These are phyloP conservation scores for Eimeria tenella DNA, from an alignment of 169 alveolate species.

Conservation along the genomic window DNA sequence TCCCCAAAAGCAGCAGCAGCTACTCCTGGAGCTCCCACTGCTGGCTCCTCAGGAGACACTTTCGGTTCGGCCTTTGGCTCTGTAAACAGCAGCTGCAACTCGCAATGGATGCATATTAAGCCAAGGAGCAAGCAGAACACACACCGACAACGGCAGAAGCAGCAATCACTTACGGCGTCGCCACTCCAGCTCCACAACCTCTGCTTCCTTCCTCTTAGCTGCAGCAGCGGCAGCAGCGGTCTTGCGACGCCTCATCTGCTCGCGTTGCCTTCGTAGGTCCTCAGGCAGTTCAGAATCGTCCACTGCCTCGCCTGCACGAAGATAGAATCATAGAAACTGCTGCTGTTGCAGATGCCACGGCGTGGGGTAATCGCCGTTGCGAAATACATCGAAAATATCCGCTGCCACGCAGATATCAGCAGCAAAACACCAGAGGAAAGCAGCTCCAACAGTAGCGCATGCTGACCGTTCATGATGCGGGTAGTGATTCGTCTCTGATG, in stretches of 20 bases:
- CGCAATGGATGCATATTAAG: not conserved
- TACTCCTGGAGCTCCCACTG: constrained; percentile 33
- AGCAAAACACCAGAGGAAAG: not conserved
- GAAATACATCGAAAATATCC: not conserved
- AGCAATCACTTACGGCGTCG: constrained; percentile 50
- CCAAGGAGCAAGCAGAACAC: not conserved
- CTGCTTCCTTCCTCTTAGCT: constrained; percentile 48
- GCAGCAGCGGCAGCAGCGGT: constrained; percentile 75
- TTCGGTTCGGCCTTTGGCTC: constrained; percentile 53
- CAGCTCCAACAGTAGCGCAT: constrained; percentile 29
- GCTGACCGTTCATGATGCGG: constrained; percentile 66
- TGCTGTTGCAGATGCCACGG: not conserved
- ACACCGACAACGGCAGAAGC: not conserved
- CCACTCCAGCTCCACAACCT: constrained; percentile 50
- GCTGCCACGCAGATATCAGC: not conserved
- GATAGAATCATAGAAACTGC: not conserved
- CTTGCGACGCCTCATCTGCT: constrained; percentile 57
- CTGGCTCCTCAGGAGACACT: constrained; percentile 4
- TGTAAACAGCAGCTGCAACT: constrained; percentile 19
- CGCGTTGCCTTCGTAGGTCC: constrained; percentile 75
- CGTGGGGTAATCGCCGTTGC: not conserved
- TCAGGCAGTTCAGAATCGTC: constrained; percentile 73
- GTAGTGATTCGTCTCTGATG: constrained; percentile 58
- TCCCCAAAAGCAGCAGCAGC: constrained; percentile 31
- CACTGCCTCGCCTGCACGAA: constrained; percentile 60